A percentile compares a stretch with the other conserved stretches of the same genome.
Conservation (phyloP, 192 early-diverging fungal species). For the Linnemannia hyalina region DNA sequence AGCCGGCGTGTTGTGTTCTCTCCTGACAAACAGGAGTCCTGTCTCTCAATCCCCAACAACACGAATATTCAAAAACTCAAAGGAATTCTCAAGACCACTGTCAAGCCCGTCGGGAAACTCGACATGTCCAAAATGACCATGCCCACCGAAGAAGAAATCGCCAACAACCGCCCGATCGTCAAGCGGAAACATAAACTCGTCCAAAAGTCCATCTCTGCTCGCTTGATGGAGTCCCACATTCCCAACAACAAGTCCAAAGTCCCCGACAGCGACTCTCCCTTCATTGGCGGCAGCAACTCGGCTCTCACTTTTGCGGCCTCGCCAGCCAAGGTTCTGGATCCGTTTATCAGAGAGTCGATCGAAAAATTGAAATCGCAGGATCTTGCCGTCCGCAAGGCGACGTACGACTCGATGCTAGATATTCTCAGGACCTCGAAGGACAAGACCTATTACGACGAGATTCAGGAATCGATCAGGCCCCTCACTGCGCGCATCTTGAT, state of each 20-base stretch:
- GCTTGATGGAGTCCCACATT: not conserved
- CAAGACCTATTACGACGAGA: not conserved
- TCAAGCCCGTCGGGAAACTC: not conserved
- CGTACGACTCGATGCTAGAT: conserved; percentile 11
- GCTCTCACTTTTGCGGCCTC: not conserved
- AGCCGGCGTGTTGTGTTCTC: conserved; percentile 41
- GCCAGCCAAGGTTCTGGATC: not conserved
- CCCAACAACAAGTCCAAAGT: not conserved
- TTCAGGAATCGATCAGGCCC: conserved; percentile 15
- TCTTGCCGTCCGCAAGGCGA: not conserved
- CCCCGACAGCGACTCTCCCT: not conserved
- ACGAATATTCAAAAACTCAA: conserved; percentile 7
- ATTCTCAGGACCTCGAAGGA: conserved; percentile 20
- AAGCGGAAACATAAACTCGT: not conserved
- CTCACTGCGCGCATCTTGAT: conserved; percentile 4
- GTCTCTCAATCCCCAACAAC: conserved; percentile 18
- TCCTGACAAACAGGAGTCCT: conserved; percentile 31
- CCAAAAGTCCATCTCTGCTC: not conserved
- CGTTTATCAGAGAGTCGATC: not conserved
- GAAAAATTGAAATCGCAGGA: conserved; percentile 13
- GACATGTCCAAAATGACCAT: not conserved
- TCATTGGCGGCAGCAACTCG: not conserved
- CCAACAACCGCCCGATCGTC: not conserved
- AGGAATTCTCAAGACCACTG: conserved; percentile 27
- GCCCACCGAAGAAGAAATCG: not conserved